Conservation (phyloP, 2,329 filamentous ascomycete genomes). For the Neopestalotiopsis sp. region DNA sequence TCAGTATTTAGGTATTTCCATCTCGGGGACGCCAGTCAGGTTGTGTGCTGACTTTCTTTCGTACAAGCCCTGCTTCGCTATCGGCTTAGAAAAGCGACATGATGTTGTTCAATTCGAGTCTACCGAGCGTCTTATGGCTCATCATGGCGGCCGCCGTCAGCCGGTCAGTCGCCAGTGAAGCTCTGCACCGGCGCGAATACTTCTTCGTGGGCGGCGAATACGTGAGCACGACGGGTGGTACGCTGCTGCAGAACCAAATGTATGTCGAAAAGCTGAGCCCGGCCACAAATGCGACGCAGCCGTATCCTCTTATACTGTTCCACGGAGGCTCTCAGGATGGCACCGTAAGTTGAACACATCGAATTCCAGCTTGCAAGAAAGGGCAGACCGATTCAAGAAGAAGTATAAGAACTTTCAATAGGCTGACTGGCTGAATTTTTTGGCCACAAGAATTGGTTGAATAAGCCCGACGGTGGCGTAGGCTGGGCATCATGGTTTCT, state of each 20-base stretch:
- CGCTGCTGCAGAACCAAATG: conserved; percentile 13
- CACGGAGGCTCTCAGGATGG: conserved; percentile 31
- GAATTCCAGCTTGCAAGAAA: no score
- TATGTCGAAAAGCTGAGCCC: conserved; percentile 19
- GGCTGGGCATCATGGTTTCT: conserved; percentile 41
- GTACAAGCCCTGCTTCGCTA: neutral
- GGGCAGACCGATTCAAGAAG: no score
- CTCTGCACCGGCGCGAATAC: conserved; percentile 18
- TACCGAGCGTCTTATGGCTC: neutral
- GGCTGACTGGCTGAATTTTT: no score
- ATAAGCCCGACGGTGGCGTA: conserved; percentile 37
- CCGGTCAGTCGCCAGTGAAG: neutral
- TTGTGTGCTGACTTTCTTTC: neutral
- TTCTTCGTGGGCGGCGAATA: conserved; percentile 23
- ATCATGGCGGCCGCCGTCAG: neutral
- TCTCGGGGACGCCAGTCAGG: no score
- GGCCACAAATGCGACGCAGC: neutral
- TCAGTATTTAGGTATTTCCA: no score
- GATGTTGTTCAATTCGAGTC: neutral
- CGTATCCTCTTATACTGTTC: conserved; percentile 32
- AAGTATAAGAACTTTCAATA: no score
- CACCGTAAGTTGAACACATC: no score
- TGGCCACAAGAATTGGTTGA: conserved; percentile 37
- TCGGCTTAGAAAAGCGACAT: neutral
- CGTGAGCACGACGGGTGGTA: conserved; percentile 13